Evolutionary conservation across 768 basidiomycete genomes (phyloP), one percentile per base, ranked within the genome.

Genomic region (Infundibulicybe gibba): DNA sequence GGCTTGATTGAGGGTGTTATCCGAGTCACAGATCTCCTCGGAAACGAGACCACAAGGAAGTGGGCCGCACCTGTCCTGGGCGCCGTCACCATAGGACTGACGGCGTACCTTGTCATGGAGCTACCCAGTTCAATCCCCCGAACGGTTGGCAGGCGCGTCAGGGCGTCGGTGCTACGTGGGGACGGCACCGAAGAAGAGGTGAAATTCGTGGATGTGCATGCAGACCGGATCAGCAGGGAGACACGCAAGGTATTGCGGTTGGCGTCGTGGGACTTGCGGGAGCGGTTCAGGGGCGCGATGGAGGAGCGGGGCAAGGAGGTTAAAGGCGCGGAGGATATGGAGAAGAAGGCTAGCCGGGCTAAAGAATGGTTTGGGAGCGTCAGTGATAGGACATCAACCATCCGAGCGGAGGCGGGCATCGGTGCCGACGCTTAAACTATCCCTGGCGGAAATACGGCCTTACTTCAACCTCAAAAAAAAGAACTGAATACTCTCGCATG

Each of bases 161-260:
- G 78, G 51, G 72, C 80, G 2, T 76, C 82, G 3, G 75, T 97
- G 6, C 57, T 75, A 13, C 69, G 64, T 30, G 70, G 71, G 38
- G 74, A 73, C 25, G 70, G 63, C 17, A 67, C 71, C 15, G 76
- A 76, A 17, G 66, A 71, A 31, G 77, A 80, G 40, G 73, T 81
- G 25, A 25, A 25, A 8, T 93, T 85, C 58, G 76, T 86, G 25
- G 79, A 83, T 47, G 72, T 68, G 2, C 85, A 97, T 59, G 76
- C 80, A 2, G 74, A 70, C 37, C 75, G 95, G 16, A 76, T 97
- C 34, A 71, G 81, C 44, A 74, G 82, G 32, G 95, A 98, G 76
- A 90, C 92, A 17, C 79, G 95, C 56, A 97, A 97, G 71, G 95
- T 99, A 40, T 69, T 99, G 49, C 75, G 94, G 41, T 64, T 93